Conservation (phyloP, 164 flowering plant genomes). For the Buxus sempervirens region DNA sequence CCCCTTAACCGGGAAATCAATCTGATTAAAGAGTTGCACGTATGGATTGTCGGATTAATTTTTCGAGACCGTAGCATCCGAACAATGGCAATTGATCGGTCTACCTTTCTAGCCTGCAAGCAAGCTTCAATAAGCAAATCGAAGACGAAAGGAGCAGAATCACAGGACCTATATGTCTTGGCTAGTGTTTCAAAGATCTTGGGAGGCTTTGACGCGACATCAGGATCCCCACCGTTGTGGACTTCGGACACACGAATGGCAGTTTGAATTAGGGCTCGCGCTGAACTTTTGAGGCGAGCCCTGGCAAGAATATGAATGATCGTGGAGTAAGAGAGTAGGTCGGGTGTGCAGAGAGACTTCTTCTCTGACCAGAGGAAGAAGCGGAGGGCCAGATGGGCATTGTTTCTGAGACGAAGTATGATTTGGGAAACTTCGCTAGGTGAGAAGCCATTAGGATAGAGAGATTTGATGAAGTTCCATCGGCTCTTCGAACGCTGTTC, state of each 20-base stretch:
- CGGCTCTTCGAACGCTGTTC: conserved; percentile 65
- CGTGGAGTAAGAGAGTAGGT: conserved; percentile 59
- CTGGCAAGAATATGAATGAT: conserved; percentile 72
- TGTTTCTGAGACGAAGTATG: conserved; percentile 52
- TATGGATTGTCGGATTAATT: conserved; percentile 35
- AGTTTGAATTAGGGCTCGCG: conserved; percentile 35
- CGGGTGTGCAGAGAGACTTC: conserved; percentile 50
- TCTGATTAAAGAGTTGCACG: conserved; percentile 53
- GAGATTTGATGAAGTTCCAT: conserved; percentile 57
- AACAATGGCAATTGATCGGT: conserved; percentile 42
- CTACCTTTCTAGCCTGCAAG: conserved; percentile 45
- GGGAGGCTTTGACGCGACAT: conserved; percentile 14
- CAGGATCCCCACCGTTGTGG: conserved; percentile 7
- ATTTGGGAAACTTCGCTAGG: conserved; percentile 57
- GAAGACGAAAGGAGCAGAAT: conserved; percentile 88
- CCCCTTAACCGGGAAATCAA: conserved; percentile 42
- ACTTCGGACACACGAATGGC: conserved; percentile 36
- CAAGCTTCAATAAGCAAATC: conserved; percentile 64
- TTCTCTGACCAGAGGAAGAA: conserved; percentile 64
- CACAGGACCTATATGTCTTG: conserved; percentile 56
- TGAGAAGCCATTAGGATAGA: conserved; percentile 49
- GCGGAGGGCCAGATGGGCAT: conserved; percentile 64
- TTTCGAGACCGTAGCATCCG: conserved; percentile 47
- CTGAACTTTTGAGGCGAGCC: conserved; percentile 44
- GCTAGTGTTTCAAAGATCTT: conserved; percentile 53